phyloP scores from a whole-genome alignment of 345 rosid species.

The Eucalyptus cloeziana region DNA sequence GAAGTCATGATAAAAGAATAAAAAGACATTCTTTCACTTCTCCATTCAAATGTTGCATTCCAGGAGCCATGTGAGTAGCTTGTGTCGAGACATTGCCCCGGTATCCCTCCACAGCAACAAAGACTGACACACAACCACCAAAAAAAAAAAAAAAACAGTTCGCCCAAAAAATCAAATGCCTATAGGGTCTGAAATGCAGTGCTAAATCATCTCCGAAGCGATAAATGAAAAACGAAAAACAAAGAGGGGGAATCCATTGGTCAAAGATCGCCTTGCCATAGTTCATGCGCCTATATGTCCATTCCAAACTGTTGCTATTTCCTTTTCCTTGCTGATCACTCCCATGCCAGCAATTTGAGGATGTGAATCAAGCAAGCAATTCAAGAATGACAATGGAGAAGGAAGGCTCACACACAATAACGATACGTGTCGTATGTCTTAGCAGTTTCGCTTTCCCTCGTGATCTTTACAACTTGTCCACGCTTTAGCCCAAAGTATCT shows the following conservation, averaged over 20 bases:
- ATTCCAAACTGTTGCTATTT: not conserved
- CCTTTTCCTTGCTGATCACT: not conserved
- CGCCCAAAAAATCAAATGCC: not conserved
- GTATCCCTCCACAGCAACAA: not conserved
- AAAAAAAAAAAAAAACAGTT: not conserved
- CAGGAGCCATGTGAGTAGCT: not conserved
- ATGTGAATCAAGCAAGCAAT: not conserved
- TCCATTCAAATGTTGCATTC: not conserved
- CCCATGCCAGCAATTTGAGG: not conserved
- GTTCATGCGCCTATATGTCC: not conserved
- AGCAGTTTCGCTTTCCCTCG: conserved; percentile 21
- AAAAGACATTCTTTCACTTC: not conserved
- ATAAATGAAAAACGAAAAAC: not conserved
- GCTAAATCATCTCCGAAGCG: not conserved
- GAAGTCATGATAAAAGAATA: not conserved
- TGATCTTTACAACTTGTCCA: conserved; percentile 19
- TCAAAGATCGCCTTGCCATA: not conserved
- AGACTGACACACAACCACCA: not conserved
- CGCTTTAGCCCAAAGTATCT: conserved; percentile 20
- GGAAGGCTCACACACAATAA: conserved; percentile 1
- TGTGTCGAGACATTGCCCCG: not conserved
- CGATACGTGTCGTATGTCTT: conserved; percentile 15
- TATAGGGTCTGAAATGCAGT: not conserved
- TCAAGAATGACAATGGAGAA: not conserved
- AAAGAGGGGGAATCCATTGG: not conserved